These are phyloP conservation scores for Stachybotrys elegans DNA, from an alignment of 2,329 filamentous ascomycete species.

Conservation along the genomic window DNA sequence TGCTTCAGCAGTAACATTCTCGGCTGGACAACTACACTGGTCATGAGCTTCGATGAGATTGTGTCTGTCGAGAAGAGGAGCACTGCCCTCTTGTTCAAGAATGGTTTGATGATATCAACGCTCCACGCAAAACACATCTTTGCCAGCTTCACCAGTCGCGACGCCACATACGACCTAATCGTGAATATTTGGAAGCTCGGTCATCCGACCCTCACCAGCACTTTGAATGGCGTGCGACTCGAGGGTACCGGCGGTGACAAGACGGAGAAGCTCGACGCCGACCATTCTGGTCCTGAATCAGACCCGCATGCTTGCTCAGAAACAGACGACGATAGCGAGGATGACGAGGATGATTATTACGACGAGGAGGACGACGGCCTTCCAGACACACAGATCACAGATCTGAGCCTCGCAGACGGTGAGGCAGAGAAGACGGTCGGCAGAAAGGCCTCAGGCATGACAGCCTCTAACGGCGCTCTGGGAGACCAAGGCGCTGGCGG, in stretches of 20 bases:
- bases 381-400: constrained; percentile 48
- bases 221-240: constrained; percentile 79
- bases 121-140: constrained; percentile 94
- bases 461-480: constrained; percentile 35
- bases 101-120: constrained; percentile 94
- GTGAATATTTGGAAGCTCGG: constrained; percentile 98
- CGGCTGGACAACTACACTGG: constrained; percentile 94
- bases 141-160: constrained; percentile 88
- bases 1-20: constrained; percentile 99
- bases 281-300: constrained; percentile 26
- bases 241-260: constrained; percentile 83
- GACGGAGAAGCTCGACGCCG: constrained; percentile 72
- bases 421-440: constrained; percentile 58
- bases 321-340: constrained; percentile 60
- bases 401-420: constrained; percentile 36
- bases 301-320: constrained; percentile 48
- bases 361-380: constrained; percentile 76
- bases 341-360: constrained; percentile 65
- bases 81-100: constrained; percentile 92
- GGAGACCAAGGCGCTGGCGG: constrained; percentile 47
- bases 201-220: constrained; percentile 86
- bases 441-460: constrained; percentile 65
- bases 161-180: constrained; percentile 94
- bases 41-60: constrained; percentile 98
- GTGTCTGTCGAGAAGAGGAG: constrained; percentile 96